A percentile compares a stretch with the other conserved stretches of the same genome.
phyloP scores from a whole-genome alignment of 768 basidiomycete species.

The Artomyces pyxidatus region DNA sequence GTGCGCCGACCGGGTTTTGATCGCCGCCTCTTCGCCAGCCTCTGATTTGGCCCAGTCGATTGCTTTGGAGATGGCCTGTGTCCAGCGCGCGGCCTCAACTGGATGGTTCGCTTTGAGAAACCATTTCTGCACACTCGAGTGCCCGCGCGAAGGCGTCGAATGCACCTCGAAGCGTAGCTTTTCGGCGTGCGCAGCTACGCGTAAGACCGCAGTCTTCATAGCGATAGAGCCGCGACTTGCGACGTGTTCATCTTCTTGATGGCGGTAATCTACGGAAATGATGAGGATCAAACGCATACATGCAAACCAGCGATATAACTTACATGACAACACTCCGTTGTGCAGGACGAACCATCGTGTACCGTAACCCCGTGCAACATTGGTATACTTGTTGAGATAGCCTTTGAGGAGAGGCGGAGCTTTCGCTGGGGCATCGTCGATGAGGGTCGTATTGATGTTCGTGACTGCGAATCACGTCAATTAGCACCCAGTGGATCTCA shows the following conservation, averaged over 20 bases:
- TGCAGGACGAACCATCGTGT: conserved; percentile 91
- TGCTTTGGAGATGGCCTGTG: conserved; percentile 60
- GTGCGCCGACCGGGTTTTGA: conserved; percentile 12
- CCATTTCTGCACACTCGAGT: conserved; percentile 58
- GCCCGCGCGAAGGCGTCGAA: conserved; percentile 43
- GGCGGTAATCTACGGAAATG: conserved; percentile 67
- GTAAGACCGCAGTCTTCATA: conserved; percentile 71
- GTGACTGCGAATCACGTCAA: conserved; percentile 41
- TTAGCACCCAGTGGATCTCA: background rate
- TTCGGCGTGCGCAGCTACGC: conserved; percentile 40
- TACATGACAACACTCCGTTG: conserved; percentile 79
- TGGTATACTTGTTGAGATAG: conserved; percentile 87
- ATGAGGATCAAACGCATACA: conserved; percentile 1
- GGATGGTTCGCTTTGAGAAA: conserved; percentile 81
- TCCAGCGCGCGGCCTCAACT: conserved; percentile 86
- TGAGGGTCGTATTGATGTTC: conserved; percentile 70
- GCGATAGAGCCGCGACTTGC: conserved; percentile 83
- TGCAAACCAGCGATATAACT: conserved; percentile 30
- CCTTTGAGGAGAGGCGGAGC: conserved; percentile 63
- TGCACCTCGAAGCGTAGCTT: conserved; percentile 80
- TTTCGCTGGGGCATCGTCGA: conserved; percentile 35
- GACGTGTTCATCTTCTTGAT: conserved; percentile 83
- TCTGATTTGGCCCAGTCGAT: conserved; percentile 56
- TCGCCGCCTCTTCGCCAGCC: conserved; percentile 37
- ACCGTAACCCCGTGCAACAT: conserved; percentile 84